These are phyloP conservation scores for Penicillium sclerotiorum DNA, from an alignment of 2,329 filamentous ascomycete genomes.

Conservation along the genomic window DNA sequence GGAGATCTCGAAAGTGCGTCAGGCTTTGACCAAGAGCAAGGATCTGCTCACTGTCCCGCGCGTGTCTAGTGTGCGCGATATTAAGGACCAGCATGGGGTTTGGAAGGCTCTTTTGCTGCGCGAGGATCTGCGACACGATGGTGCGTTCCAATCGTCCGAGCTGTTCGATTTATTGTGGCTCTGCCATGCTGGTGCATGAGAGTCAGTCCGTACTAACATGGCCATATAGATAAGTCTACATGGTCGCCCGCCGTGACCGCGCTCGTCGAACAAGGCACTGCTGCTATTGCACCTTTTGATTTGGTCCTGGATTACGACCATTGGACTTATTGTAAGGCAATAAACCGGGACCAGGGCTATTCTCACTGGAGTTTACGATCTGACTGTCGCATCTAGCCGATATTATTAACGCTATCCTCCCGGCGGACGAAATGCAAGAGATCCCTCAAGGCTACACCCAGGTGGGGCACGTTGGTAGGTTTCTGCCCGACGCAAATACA, in stretches of 20 bases:
- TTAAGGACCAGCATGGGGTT: slow-evolving; percentile 58
- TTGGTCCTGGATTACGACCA: slow-evolving; percentile 79
- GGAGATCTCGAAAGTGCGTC: slow-evolving; percentile 72
- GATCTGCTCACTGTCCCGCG: slow-evolving; percentile 69
- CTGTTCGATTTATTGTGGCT: not conserved
- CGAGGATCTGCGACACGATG: slow-evolving; percentile 42
- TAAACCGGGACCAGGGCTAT: not conserved
- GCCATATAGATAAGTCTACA: slow-evolving; percentile 64
- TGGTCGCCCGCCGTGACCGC: slow-evolving; percentile 73
- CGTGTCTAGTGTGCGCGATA: slow-evolving; percentile 60
- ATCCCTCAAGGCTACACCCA: slow-evolving; percentile 84
- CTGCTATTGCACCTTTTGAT: slow-evolving; percentile 74
- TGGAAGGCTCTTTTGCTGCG: slow-evolving; percentile 44
- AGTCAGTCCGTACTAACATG: not conserved
- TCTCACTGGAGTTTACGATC: not conserved
- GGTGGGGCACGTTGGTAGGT: slow-evolving; percentile 80
- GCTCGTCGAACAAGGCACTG: slow-evolving; percentile 67
- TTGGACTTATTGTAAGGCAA: slow-evolving; percentile 73
- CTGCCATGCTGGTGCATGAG: not conserved
- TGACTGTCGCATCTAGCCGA: slow-evolving; percentile 61
- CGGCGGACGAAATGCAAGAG: slow-evolving; percentile 76
- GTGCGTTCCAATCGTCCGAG: slow-evolving; percentile 19
- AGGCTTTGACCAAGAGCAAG: slow-evolving; percentile 63
- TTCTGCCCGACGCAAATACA: slow-evolving; percentile 5
- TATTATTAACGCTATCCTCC: slow-evolving; percentile 78